Evolutionary conservation across 495 filamentous ascomycete species (phyloP).

Genomic region (Xylaria longipes): DNA sequence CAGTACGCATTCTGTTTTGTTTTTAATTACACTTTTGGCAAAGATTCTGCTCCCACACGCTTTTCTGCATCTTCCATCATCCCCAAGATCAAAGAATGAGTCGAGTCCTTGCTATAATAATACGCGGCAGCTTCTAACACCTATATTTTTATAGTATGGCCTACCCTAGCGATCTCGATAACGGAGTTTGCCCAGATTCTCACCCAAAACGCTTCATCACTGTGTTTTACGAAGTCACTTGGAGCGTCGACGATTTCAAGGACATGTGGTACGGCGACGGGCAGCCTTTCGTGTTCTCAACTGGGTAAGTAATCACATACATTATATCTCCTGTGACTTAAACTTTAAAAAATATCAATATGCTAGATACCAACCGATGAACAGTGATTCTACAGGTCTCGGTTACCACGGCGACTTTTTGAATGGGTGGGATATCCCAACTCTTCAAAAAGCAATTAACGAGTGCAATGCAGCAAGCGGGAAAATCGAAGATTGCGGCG

Average conservation of each 20-base stretch:
- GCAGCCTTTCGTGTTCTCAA: slow-evolving; percentile 65
- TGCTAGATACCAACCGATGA: not conserved
- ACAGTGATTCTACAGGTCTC: slow-evolving; percentile 50
- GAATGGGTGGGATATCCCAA: slow-evolving; percentile 67
- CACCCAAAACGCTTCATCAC: slow-evolving; percentile 65
- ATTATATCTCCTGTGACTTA: not conserved
- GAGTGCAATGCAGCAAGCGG: slow-evolving; percentile 52
- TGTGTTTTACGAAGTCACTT: slow-evolving; percentile 70
- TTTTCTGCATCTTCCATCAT: not conserved
- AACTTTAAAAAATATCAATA: not conserved
- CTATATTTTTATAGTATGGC: slow-evolving; percentile 40
- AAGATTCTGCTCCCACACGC: not conserved
- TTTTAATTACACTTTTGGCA: not conserved
- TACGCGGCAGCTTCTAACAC: not conserved
- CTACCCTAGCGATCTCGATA: slow-evolving; percentile 57
- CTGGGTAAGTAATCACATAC: slow-evolving; percentile 32
- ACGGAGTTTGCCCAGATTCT: slow-evolving; percentile 56
- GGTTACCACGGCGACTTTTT: slow-evolving; percentile 67
- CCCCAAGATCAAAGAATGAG: not conserved
- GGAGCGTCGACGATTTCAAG: slow-evolving; percentile 59
- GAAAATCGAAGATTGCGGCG: slow-evolving; percentile 53
- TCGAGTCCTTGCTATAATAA: not conserved
- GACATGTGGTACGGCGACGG: slow-evolving; percentile 57
- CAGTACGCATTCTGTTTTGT: slow-evolving; percentile 40
- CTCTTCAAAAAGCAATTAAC: slow-evolving; percentile 57